Percentiles rank a stretch among this genome's conserved stretches.
These are phyloP conservation scores for Camelina neglecta DNA, from an alignment of 345 rosid species.

Conservation along the genomic window DNA sequence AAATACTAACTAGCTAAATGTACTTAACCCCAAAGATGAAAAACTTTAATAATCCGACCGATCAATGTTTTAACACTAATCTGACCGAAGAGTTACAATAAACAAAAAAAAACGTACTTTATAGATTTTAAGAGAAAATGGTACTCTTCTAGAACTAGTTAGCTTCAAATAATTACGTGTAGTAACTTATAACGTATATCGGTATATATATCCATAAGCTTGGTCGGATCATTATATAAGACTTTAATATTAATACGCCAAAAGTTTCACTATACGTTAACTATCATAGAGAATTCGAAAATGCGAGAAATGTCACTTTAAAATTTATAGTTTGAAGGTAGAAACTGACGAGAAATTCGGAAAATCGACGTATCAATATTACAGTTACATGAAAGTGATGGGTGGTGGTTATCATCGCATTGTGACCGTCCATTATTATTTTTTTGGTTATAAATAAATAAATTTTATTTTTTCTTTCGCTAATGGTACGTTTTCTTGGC, in stretches of 20 bases:
- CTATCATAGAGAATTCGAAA: too few species aligned
- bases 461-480: not conserved
- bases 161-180: not conserved
- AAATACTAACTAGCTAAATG: not conserved
- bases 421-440: constrained; percentile 39
- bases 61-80: not conserved
- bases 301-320: constrained; percentile 28
- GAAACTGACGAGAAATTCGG: constrained; percentile 3
- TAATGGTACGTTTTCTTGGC: constrained; percentile 14
- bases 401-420: constrained; percentile 31
- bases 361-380: constrained; percentile 23
- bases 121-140: not conserved
- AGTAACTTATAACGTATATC: not conserved
- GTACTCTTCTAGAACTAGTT: not conserved
- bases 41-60: not conserved
- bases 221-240: not conserved
- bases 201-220: not conserved
- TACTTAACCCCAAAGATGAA: not conserved
- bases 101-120: not conserved
- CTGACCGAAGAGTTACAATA: not conserved
- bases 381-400: constrained; percentile 39
- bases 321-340: not conserved
- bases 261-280: not conserved
- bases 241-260: not conserved
- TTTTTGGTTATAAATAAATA: not conserved